A percentile compares a stretch with the other conserved stretches of the same genome.
Evolutionary conservation across 2,329 filamentous ascomycete species (phyloP).

Genomic region (Blumeria graminis): DNA sequence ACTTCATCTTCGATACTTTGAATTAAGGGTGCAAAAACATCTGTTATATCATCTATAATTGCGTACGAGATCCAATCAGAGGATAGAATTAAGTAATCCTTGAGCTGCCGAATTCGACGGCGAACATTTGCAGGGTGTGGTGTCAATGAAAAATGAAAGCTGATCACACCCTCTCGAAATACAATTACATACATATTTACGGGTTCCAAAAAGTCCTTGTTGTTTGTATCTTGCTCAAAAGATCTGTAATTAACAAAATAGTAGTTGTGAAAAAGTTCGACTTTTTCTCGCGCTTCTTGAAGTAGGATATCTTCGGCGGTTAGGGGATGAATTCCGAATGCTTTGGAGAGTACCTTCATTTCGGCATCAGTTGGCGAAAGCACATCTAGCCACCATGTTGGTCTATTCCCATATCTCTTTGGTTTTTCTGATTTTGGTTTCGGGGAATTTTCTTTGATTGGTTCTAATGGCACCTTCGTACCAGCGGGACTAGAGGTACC

Average conservation of each 20-base stretch:
- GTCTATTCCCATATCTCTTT: constrained; percentile 50
- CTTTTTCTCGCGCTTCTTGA: constrained; percentile 92
- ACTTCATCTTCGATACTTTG: constrained; percentile 88
- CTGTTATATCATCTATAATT: constrained; percentile 94
- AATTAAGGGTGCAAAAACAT: constrained; percentile 82
- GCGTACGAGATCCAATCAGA: constrained; percentile 98
- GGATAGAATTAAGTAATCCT: constrained; percentile 77
- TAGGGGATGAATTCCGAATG: constrained; percentile 86
- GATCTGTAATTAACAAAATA: constrained; percentile 98
- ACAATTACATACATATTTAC: constrained; percentile 97
- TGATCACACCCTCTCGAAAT: constrained; percentile 84
- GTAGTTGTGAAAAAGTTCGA: constrained; percentile 90
- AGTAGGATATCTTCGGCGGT: constrained; percentile 94
- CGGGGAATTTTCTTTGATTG: constrained; percentile 1
- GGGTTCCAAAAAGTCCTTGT: constrained; percentile 75
- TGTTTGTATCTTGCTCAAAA: constrained; percentile 83
- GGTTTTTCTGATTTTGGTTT: constrained; percentile 16
- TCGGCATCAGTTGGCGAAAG: constrained; percentile 76
- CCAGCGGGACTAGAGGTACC: constrained; percentile 8
- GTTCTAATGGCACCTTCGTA: constrained; percentile 14
- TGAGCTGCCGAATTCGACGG: constrained; percentile 72
- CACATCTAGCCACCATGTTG: constrained; percentile 93
- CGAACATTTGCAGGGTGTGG: constrained; percentile 93
- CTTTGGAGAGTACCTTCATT: constrained; percentile 80
- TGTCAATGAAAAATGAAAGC: constrained; percentile 91